These are phyloP conservation scores for Flagelloscypha sp. DNA, from an alignment of 768 basidiomycete species.

Conservation along the genomic window DNA sequence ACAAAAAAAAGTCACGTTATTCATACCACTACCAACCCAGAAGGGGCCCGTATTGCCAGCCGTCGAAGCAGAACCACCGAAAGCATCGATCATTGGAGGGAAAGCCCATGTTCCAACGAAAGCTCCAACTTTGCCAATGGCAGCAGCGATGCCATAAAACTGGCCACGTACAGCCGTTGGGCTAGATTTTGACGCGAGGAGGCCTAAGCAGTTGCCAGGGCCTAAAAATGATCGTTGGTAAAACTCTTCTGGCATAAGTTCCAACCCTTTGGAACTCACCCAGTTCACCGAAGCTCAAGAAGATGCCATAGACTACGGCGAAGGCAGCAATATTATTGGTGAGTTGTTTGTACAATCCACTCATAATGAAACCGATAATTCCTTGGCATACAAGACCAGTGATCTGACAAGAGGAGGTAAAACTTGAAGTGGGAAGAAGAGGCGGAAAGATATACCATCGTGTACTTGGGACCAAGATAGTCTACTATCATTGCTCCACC, in stretches of 20 bases:
- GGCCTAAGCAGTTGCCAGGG: constrained; percentile 79
- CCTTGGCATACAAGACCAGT: constrained; percentile 59
- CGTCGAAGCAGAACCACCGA: constrained; percentile 43
- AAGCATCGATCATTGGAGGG: constrained; percentile 58
- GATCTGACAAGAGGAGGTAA: constrained; percentile 35
- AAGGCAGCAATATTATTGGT: constrained; percentile 63
- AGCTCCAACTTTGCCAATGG: constrained; percentile 78
- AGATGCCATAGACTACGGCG: constrained; percentile 83
- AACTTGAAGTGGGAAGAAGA: constrained; percentile 4
- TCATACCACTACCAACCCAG: constrained; percentile 71
- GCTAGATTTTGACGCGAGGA: constrained; percentile 78
- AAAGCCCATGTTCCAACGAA: constrained; percentile 77
- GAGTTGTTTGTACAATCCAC: constrained; percentile 65
- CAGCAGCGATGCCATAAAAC: constrained; percentile 81
- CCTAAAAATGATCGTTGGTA: constrained; percentile 25
- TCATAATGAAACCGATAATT: constrained; percentile 82
- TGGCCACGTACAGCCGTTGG: constrained; percentile 84
- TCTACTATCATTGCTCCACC: constrained; percentile 72
- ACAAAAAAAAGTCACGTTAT: neutral
- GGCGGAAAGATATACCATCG: constrained; percentile 44
- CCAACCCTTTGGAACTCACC: constrained; percentile 29
- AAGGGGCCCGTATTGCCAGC: constrained; percentile 79
- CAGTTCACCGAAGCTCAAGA: constrained; percentile 82
- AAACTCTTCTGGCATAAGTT: no score
- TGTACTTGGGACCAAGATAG: constrained; percentile 64